Conservation (phyloP, 1,284 basidiomycete species). For the Xerocomus nothofagi region DNA sequence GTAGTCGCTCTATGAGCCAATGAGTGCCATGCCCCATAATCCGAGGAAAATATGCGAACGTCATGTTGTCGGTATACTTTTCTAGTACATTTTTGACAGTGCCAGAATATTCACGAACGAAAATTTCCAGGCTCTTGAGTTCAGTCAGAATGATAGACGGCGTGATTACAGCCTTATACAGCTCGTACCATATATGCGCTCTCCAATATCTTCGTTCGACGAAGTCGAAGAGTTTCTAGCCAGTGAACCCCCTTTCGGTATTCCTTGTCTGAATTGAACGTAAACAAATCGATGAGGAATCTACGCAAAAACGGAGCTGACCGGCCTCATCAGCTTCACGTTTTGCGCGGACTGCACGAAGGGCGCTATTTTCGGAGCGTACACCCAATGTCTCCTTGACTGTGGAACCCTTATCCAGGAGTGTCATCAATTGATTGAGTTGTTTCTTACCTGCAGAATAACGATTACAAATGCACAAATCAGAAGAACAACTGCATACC, state of each 20-base stretch:
- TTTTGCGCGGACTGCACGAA: constrained; percentile 78
- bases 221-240: constrained; percentile 87
- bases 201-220: constrained; percentile 80
- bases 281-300: background rate
- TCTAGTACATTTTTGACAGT: constrained; percentile 66
- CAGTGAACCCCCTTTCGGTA: constrained; percentile 92
- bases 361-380: constrained; percentile 59
- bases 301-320: constrained; percentile 36
- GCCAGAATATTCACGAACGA: constrained; percentile 72
- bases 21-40: constrained; percentile 14
- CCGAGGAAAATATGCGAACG: constrained; percentile 43
- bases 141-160: constrained; percentile 10
- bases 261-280: constrained; percentile 70
- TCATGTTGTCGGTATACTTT: constrained; percentile 77
- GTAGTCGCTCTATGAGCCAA: constrained; percentile 56
- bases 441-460: constrained; percentile 64
- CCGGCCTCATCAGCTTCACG: constrained; percentile 91
- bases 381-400: constrained; percentile 57
- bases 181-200: constrained; percentile 73
- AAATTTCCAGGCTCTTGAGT: constrained; percentile 72
- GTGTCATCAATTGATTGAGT: constrained; percentile 72
- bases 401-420: constrained; percentile 68
- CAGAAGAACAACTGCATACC: constrained; percentile 40
- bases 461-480: constrained; percentile 8
- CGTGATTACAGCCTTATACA: constrained; percentile 40